phyloP scores from a whole-genome alignment of 163 green algal genomes.

The Chlamydomonas reinhardtii region DNA sequence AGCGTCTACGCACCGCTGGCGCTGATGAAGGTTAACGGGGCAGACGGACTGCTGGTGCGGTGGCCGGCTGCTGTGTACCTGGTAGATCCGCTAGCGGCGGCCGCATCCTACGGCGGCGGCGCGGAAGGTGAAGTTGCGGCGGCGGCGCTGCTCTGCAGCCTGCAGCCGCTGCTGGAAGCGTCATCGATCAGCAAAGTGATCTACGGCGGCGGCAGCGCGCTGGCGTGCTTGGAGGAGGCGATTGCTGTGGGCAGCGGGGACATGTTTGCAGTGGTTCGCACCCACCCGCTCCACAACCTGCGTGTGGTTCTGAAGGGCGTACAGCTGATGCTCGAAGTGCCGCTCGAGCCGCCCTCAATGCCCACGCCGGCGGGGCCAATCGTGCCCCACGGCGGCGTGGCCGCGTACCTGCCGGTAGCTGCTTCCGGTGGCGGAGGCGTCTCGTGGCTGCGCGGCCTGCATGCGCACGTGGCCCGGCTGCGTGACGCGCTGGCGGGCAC shows the following conservation, averaged over 20 bases:
- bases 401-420: too few species aligned
- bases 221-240: too few species aligned
- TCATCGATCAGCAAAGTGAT: not conserved
- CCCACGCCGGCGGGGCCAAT: not conserved
- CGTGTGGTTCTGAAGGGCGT: not conserved
- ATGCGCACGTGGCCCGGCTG: not conserved
- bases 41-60: too few species aligned
- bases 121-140: too few species aligned
- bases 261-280: not conserved
- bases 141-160: not conserved
- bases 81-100: not conserved
- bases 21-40: not conserved
- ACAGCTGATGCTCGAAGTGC: not conserved
- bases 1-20: not conserved
- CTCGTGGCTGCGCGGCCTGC: not conserved
- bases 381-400: not conserved
- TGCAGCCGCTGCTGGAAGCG: not conserved
- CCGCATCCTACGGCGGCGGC: too few species aligned
- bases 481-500: constrained; percentile 11
- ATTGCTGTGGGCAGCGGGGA: too few species aligned
- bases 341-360: too few species aligned
- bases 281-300: not conserved
- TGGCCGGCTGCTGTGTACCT: not conserved
- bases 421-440: too few species aligned
- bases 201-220: not conserved